Evolutionary conservation across 345 rosid species (phyloP), one percentile per base, ranked within the genome.

Genomic region (Linum lewisii): DNA sequence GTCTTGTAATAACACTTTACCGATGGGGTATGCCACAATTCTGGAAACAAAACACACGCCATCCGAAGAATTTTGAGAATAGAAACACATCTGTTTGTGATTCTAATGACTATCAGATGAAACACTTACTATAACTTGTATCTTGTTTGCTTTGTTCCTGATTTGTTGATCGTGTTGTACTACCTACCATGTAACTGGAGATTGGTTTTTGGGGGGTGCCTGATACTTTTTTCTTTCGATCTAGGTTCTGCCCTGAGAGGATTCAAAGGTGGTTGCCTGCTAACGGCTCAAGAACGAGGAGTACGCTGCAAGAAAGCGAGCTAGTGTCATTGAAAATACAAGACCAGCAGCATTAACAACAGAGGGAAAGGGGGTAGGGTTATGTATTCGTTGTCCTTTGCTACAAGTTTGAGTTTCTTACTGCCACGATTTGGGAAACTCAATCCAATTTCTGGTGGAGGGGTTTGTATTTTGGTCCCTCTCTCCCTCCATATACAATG

Each of bases 191-290:
- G 36, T 16, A 24, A 42, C 22, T 51, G 45, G 37, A 21, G 54
- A 51, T 18, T 2, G 54, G 6, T 60, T n/a, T n/a, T n/a, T n/a
- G n/a, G n/a, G 49, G 54, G 32, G 4, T 55, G 7, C 38, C 66
- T 32, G 55, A 64, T 34, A 66, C 34, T 8, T 29, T 29, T 72
- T 49, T 64, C 64, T 53, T 58, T 54, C 58, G n/a, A n/a, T n/a
- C n/a, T n/a, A 88, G 96, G 65, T 78, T 81, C 64, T 81, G 81
- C 81, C 93, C 98, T 1, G 95, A 88, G 60, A 78, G 81, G 63
- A 34, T 92, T 53, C 69, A 70, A 59, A 82, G 79, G 67, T 85
- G 86, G 88, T 72, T 82, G 60, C 86, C 90, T 42, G 47, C 47
- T 0, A 75, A 38, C 71, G 62, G 72, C 69, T 57, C 69, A 22